Evolutionary conservation across 2,329 filamentous ascomycete species (phyloP).

Genomic region (Trichoderma asperellum): DNA sequence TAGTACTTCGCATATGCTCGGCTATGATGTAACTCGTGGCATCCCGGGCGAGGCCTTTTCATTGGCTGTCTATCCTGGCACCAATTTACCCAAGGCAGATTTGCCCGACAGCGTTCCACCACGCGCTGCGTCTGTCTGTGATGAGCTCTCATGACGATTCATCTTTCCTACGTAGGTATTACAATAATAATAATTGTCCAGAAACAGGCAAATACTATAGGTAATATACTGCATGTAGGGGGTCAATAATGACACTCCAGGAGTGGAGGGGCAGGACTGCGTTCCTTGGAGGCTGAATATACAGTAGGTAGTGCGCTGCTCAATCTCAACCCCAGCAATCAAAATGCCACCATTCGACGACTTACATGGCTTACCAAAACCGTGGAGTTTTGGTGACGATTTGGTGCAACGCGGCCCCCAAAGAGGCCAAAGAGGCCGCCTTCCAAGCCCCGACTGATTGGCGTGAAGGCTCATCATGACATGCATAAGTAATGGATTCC

Average conservation of each 20-base stretch:
- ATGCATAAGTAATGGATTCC: slow-evolving; percentile 32
- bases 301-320: not conserved
- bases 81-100: not conserved
- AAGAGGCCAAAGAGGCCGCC: slow-evolving; percentile 25
- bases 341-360: not conserved
- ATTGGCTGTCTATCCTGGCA: not conserved
- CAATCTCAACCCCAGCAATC: not conserved
- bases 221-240: not conserved
- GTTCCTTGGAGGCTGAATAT: not conserved
- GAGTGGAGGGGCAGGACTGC: not conserved
- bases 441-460: slow-evolving; percentile 26
- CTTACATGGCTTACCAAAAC: not conserved
- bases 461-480: slow-evolving; percentile 33
- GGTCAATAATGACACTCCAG: not conserved
- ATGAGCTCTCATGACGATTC: not conserved
- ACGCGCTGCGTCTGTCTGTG: not conserved
- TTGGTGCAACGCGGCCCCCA: slow-evolving; percentile 10
- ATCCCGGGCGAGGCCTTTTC: not conserved
- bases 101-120: not conserved
- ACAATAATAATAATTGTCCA: not conserved
- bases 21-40: slow-evolving; percentile 3
- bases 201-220: not conserved
- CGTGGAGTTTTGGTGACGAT: not conserved
- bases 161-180: not conserved
- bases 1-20: not conserved